Evolutionary conservation across 176 grass and related monocot genomes (phyloP).

Genomic region (Hyparrhenia diplandra): DNA sequence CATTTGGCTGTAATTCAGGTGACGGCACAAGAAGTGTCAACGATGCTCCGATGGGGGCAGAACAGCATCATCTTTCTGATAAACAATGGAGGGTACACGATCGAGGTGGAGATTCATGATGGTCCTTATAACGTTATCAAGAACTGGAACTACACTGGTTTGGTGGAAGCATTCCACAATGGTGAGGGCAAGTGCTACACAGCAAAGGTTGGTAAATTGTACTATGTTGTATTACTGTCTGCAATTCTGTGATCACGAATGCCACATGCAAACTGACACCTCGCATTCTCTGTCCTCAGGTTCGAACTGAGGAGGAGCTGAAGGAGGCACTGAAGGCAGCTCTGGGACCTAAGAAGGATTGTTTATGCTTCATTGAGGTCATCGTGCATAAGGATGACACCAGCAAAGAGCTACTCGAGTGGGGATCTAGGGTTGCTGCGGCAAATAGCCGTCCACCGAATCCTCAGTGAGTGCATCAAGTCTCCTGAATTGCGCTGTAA

Average conservation of each 20-base stretch:
- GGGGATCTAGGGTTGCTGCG: conserved; percentile 45
- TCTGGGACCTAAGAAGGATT: conserved; percentile 39
- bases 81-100: conserved; percentile 62
- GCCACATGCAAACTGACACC: neutral
- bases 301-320: conserved; percentile 49
- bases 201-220: conserved; percentile 31
- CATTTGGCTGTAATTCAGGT: conserved; percentile 27
- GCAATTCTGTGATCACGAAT: neutral
- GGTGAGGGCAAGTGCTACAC: conserved; percentile 53
- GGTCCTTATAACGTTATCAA: conserved; percentile 59
- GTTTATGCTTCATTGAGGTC: conserved; percentile 56
- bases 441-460: conserved; percentile 49
- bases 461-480: conserved; percentile 30
- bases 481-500: neutral
- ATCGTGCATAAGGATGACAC: conserved; percentile 62
- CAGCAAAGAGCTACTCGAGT: conserved; percentile 57
- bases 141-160: conserved; percentile 55
- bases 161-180: conserved; percentile 49
- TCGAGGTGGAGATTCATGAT: conserved; percentile 64
- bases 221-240: neutral
- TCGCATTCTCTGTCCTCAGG: neutral
- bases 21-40: conserved; percentile 50
- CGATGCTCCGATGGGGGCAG: conserved; percentile 49
- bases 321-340: conserved; percentile 23
- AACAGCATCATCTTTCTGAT: conserved; percentile 59